Base-by-base conservation (phyloP, 1,284 basidiomycete genomes). In the Ganoderma leucocontextum region DNA sequence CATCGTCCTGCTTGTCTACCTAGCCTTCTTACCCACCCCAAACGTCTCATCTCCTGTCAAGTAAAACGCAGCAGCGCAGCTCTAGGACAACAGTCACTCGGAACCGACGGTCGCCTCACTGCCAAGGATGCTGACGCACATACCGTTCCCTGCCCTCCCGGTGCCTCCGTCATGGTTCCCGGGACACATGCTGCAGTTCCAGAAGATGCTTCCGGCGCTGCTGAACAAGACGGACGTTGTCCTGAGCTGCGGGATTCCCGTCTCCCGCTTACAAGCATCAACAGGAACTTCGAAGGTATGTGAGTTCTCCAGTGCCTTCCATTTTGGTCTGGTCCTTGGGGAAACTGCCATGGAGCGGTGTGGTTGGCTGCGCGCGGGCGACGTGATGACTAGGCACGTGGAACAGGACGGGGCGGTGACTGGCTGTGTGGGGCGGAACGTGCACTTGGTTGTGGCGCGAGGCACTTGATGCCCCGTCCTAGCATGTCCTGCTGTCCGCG, bases 161-260 rank as follows among this genome's bases (percentile, higher is more conserved):
- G 80, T 82, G 61, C 89, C 95, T n/a, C 93, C 94, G 63, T 96
- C 95, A 83, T 99, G 97, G 97, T 98, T 94, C 80, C 94, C 95
- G 35, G 97, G 98, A 12, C 97, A 99, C 82, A 99, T 99, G 97
- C 92, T 91, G 79, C 87, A 91, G 77, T 97, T 96, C 74, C 87
- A 92, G 65, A 87, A 91, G 70, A 87, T 89, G 79, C 85, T 98
- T 44, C 94, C 95, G 13, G 82, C 87, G 53, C 84, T 95, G 66
- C 86, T 98, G 58, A 89, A 88, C 60, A 90, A 89, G 73, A 96
- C 94, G 63, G 95, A 95, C 77, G 89, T 99, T 68, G 95, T 99
- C 63, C 91, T 99, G 71, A 99, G 83, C 91, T 97, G 25, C 87
- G 97, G 73, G 97, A 99, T 81, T 91, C 97, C 2, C 89, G 97